Percentiles rank a stretch among this genome's conserved stretches.
phyloP scores from a whole-genome alignment of 768 basidiomycete species.

The Tricholoma matsutake region DNA sequence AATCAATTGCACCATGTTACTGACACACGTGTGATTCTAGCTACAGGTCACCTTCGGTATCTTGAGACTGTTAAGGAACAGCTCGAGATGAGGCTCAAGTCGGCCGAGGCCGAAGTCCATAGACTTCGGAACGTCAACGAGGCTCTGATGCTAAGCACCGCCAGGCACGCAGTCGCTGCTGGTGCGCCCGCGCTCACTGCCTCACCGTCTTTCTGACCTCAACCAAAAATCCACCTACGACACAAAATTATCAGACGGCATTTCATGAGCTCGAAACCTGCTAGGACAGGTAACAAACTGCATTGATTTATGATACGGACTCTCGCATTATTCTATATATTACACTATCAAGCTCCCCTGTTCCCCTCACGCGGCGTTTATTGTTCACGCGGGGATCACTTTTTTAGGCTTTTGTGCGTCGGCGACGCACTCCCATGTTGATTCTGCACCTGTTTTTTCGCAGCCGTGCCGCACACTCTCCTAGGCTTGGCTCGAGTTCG shows the following conservation, averaged over 20 bases:
- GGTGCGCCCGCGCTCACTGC: conserved; percentile 4
- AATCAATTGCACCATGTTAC: conserved; percentile 8
- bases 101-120: conserved; percentile 76
- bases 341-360: conserved; percentile 39
- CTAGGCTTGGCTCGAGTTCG: conserved; percentile 20
- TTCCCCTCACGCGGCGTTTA: conserved; percentile 21
- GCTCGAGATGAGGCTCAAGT: conserved; percentile 71
- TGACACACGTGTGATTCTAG: conserved; percentile 31
- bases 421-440: conserved; percentile 32
- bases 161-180: conserved; percentile 58
- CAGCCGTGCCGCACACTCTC: conserved; percentile 56
- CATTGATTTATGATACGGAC: conserved; percentile 56
- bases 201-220: conserved; percentile 19
- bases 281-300: conserved; percentile 52
- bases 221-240: conserved; percentile 13
- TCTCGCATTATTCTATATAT: conserved; percentile 43
- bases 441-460: conserved; percentile 37
- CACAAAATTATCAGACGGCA: conserved; percentile 28
- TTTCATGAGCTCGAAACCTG: conserved; percentile 45
- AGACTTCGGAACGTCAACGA: conserved; percentile 85
- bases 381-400: conserved; percentile 28
- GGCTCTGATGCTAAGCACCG: conserved; percentile 83
- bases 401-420: conserved; percentile 35
- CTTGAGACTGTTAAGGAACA: conserved; percentile 79
- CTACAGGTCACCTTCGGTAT: conserved; percentile 83